These are phyloP conservation scores for Dimargaris cristalligena DNA, from an alignment of 192 early-diverging fungal genomes.

Conservation along the genomic window DNA sequence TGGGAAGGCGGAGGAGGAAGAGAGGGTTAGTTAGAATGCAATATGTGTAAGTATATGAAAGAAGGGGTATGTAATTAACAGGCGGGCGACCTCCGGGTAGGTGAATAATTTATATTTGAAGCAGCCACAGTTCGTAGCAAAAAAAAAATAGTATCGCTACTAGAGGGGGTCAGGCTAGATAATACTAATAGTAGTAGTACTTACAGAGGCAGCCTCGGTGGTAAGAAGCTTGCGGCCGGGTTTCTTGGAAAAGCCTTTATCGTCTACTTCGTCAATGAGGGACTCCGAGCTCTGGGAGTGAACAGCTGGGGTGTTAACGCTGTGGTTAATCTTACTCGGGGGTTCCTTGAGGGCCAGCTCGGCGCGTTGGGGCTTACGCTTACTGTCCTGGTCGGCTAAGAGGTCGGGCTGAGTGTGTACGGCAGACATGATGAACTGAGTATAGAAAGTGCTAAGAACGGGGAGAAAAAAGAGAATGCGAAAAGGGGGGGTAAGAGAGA, in stretches of 20 bases:
- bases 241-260: conserved; percentile 32
- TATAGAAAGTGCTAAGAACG: not conserved
- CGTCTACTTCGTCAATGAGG: conserved; percentile 20
- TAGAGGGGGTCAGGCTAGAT: too few species aligned
- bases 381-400: not conserved
- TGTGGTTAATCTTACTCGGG: conserved; percentile 2
- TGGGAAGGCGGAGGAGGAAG: too few species aligned
- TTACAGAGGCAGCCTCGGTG: conserved; percentile 27
- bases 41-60: too few species aligned
- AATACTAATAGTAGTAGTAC: too few species aligned
- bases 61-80: too few species aligned
- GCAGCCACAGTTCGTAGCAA: too few species aligned
- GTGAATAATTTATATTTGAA: too few species aligned
- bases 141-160: too few species aligned
- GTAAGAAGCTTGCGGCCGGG: conserved; percentile 45
- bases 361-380: not conserved
- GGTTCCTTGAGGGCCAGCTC: not conserved
- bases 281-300: not conserved
- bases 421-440: not conserved
- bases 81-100: too few species aligned
- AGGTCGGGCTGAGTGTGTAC: not conserved
- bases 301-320: not conserved
- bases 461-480: not conserved
- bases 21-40: too few species aligned
- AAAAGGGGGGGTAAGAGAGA: not conserved